Evolutionary conservation across 2,329 filamentous ascomycete genomes (phyloP), one percentile per base, ranked within the genome.

Genomic region (Claviceps maximensis): DNA sequence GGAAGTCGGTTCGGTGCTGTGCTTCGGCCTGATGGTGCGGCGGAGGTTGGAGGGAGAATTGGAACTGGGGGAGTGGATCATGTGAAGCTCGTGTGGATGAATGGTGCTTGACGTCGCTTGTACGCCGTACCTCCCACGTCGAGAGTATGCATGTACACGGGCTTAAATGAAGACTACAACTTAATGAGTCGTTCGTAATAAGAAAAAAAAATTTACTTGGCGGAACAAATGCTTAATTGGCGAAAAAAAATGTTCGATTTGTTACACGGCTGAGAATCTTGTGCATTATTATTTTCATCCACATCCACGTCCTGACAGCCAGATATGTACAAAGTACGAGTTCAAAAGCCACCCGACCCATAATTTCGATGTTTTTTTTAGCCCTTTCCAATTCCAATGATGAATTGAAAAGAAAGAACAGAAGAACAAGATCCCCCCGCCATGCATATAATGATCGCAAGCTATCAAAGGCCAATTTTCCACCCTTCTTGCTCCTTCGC

Each of bases 381-480:
- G 52, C 55, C 53, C 51, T 55, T 40, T 41, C 31, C 31, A 44
- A 44, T n/a, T n/a, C n/a, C n/a, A n/a, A n/a, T n/a, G n/a, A n/a
- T n/a, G 19, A 12, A 23, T 15, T 21, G 6, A 19, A 42, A 23
- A 42, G 1, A 36, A 36, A 33, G 13, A 25, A 25, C 9, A 45
- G 7, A 21, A 2, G 10, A 42, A 50, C 21, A 50, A 42, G 15
- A 3, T 21, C 9, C n/a, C 8, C 55, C 57, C 61, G 58, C 60
- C 62, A 64, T 65, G 62, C 62, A 59, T 38, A 56, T 51, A 1
- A 36, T 50, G n/a, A n/a, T 46, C 40, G n/a, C 41, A 51, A 50
- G 48, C 49, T 23, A 41, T 52, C 29, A 31, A 47, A 29, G 17
- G 12, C 45, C 25, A n/a, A n/a, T 46, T 47, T 19, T 51, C 29